Conservation (phyloP, 2,329 filamentous ascomycete genomes). For the Ophiostoma sp. region DNA sequence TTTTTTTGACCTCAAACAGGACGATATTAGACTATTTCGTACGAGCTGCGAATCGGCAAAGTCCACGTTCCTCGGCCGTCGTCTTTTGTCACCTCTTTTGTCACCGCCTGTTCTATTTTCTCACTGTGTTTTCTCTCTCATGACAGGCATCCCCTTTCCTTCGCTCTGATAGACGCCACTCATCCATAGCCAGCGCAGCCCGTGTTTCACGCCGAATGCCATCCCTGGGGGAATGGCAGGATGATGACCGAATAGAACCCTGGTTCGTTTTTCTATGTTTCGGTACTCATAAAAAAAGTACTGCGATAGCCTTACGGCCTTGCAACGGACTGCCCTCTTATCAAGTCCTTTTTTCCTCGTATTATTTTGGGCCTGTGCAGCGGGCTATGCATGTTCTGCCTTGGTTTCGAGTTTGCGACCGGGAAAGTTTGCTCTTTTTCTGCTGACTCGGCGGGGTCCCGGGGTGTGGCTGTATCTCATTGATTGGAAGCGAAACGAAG, state of each 20-base stretch:
- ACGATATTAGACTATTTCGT: background rate
- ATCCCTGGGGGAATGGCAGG: background rate
- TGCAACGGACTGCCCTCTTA: background rate
- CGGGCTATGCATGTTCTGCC: constrained; percentile 13
- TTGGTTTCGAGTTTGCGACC: constrained; percentile 17
- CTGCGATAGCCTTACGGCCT: background rate
- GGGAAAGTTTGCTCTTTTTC: background rate
- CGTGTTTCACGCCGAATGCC: background rate
- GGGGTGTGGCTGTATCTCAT: constrained; percentile 15
- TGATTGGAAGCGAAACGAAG: background rate
- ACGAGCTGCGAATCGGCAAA: background rate
- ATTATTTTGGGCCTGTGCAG: background rate
- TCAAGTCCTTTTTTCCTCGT: background rate
- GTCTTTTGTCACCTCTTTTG: background rate
- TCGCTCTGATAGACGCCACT: background rate
- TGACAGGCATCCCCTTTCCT: background rate
- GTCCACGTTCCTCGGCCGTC: background rate
- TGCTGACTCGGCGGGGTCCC: background rate
- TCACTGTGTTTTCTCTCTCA: background rate
- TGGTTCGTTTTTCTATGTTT: background rate
- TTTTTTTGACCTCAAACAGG: background rate
- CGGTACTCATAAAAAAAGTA: background rate
- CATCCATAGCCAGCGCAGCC: background rate
- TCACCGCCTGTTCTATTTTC: background rate
- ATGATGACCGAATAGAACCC: background rate